Conservation (phyloP, 2,329 filamentous ascomycete species). For the Acarospora socialis region DNA sequence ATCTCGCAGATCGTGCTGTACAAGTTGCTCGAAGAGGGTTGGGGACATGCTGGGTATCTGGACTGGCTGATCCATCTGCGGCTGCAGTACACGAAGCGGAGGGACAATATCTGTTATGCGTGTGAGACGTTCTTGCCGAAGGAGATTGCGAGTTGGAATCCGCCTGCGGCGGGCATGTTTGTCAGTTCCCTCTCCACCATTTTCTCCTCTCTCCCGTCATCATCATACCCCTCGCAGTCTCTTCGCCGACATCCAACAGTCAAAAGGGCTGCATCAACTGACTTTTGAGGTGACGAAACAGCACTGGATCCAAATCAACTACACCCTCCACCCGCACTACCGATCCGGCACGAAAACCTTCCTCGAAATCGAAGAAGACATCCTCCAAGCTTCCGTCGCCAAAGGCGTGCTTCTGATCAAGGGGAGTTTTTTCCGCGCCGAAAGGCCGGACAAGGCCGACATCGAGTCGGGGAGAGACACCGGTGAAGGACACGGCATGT, state of each 20-base stretch:
- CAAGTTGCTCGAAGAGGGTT: conserved; percentile 82
- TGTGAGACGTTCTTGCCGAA: conserved; percentile 65
- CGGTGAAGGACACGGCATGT: conserved; percentile 42
- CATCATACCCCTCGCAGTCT: no score
- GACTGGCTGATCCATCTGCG: conserved; percentile 78
- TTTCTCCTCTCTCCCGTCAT: neutral
- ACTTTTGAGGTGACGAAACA: no score
- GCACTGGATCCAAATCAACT: conserved; percentile 36
- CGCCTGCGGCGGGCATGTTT: conserved; percentile 89
- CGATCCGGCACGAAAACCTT: conserved; percentile 1
- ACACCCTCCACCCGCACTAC: conserved; percentile 24
- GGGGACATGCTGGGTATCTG: conserved; percentile 84
- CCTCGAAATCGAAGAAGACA: conserved; percentile 58
- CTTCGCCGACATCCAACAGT: no score
- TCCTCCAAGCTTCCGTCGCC: conserved; percentile 64
- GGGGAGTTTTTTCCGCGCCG: conserved; percentile 83
- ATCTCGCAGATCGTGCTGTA: conserved; percentile 72
- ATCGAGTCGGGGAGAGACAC: conserved; percentile 1
- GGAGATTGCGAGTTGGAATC: conserved; percentile 63
- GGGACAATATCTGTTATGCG: conserved; percentile 62
- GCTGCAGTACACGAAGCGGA: conserved; percentile 62
- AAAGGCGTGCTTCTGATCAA: conserved; percentile 67
- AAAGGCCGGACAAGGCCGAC: conserved; percentile 42
- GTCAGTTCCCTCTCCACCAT: conserved; percentile 38
- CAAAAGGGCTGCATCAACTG: no score